Base-by-base conservation (phyloP, 306 rosid species). In the Fragaria ananassa region DNA sequence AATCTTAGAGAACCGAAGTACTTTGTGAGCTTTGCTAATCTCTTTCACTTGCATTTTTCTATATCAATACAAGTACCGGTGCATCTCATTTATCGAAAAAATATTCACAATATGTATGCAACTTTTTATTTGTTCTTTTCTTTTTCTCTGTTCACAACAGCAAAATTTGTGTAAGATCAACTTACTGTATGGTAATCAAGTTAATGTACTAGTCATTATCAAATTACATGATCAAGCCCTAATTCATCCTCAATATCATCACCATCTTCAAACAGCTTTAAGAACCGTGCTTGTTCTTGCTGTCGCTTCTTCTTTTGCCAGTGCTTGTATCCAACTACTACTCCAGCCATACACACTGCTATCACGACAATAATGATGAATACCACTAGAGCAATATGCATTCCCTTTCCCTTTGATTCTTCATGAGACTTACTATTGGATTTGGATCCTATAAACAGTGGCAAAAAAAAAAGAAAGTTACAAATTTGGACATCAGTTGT, bases 301-400 rank as follows among this genome's bases (percentile, higher is more conserved):
- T 86, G 82, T 74, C 93, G 89, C 85, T 76, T 83, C 85, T 82
- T 91, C 88, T 84, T 91, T 81, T 81, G 91, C 96, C 98, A 90
- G 81, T 81, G 88, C 79, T 90, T 94, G 82, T 81, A 89, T 25
- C 76, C 88, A 51, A 37, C 77, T 47, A 85, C 82, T 68, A 80
- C 74, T 68, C 90, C 91, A 19, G 86, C 7, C 66, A 80, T 64
- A 12, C 83, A 67, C 45, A 78, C 71, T 4, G 80, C 68, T 60
- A 86, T 74, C 39, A 78, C 77, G 34, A 78, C 63, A 61, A 18
- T 82, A 79, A 85, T 67, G 46, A 94, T 86, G 76, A 86, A 69
- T 67, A 94, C 74, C 71, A 82, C 68, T 47, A 83, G 29, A 63
- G 85, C 87, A 69, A 84, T 66, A 68, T 77, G 87, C 88, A 70